A percentile compares a stretch with the other conserved stretches of the same genome.
These are phyloP conservation scores for Erythrobasidium hasegawianum DNA, from an alignment of 1,284 basidiomycete genomes.

Conservation along the genomic window DNA sequence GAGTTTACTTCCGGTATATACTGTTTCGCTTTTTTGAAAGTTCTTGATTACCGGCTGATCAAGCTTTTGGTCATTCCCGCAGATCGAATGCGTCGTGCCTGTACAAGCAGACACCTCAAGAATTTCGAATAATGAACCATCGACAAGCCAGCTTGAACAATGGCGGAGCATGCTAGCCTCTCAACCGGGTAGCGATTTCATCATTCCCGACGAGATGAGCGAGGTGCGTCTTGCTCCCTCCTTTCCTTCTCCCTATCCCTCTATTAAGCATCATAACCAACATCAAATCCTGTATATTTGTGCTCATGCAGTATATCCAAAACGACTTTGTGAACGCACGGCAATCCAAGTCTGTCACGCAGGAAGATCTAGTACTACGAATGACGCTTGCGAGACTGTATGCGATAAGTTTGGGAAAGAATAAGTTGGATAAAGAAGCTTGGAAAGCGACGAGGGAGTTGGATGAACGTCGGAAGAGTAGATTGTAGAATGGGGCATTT, in stretches of 20 bases:
- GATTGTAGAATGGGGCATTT: not conserved
- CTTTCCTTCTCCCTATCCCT: constrained; percentile 52
- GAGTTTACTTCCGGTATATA: constrained; percentile 49
- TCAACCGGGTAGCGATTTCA: constrained; percentile 31
- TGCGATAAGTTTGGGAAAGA: constrained; percentile 49
- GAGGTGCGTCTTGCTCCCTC: constrained; percentile 30
- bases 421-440: constrained; percentile 49
- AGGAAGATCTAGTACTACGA: constrained; percentile 45
- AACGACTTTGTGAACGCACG: constrained; percentile 67
- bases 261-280: constrained; percentile 54
- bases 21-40: not conserved
- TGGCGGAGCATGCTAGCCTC: constrained; percentile 40
- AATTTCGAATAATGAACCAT: not conserved
- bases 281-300: constrained; percentile 54
- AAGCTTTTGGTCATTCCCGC: too few species aligned
- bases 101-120: constrained; percentile 32
- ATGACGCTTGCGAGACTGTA: constrained; percentile 50
- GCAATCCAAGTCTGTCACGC: constrained; percentile 44
- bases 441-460: constrained; percentile 48
- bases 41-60: constrained; percentile 24
- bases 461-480: constrained; percentile 38
- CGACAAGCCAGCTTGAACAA: constrained; percentile 28
- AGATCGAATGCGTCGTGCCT: constrained; percentile 44
- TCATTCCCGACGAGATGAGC: constrained; percentile 39
- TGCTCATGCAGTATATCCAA: constrained; percentile 60